phyloP scores from a whole-genome alignment of 78 protist genomes.

The Dictyostelium intermedium region DNA sequence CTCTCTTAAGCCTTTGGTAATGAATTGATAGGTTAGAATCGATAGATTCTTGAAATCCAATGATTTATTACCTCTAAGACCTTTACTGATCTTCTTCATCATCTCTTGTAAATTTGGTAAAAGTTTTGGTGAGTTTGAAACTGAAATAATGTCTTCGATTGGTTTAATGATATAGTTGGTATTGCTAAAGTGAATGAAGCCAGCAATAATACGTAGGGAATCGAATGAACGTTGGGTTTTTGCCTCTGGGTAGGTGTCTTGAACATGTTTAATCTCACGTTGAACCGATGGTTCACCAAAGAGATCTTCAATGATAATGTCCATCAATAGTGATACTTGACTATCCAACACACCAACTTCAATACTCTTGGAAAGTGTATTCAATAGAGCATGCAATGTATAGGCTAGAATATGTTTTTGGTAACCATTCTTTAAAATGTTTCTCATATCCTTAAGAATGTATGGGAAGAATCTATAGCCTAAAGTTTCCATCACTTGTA shows the following conservation, averaged over 20 bases:
- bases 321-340: not conserved
- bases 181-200: not conserved
- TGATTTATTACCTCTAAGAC: not conserved
- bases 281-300: slow-evolving; percentile 37
- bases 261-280: slow-evolving; percentile 2
- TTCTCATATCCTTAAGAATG: slow-evolving; percentile 30
- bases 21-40: not conserved
- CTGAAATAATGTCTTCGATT: slow-evolving; percentile 19
- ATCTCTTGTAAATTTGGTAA: slow-evolving; percentile 12
- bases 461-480: slow-evolving; percentile 58
- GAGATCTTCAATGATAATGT: slow-evolving; percentile 38
- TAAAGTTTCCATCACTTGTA: slow-evolving; percentile 11
- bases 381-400: slow-evolving; percentile 16
- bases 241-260: slow-evolving; percentile 46
- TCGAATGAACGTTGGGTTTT: slow-evolving; percentile 8
- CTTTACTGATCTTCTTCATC: slow-evolving; percentile 22
- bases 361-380: not conserved
- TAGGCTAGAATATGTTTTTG: slow-evolving; percentile 24
- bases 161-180: not conserved
- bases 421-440: slow-evolving; percentile 35
- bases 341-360: slow-evolving; percentile 28
- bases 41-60: not conserved
- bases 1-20: slow-evolving; percentile 13
- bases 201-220: slow-evolving; percentile 1
- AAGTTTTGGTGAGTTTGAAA: slow-evolving; percentile 34